Evolutionary conservation across 768 basidiomycete genomes (phyloP).

Genomic region (Ramaria rubella): DNA sequence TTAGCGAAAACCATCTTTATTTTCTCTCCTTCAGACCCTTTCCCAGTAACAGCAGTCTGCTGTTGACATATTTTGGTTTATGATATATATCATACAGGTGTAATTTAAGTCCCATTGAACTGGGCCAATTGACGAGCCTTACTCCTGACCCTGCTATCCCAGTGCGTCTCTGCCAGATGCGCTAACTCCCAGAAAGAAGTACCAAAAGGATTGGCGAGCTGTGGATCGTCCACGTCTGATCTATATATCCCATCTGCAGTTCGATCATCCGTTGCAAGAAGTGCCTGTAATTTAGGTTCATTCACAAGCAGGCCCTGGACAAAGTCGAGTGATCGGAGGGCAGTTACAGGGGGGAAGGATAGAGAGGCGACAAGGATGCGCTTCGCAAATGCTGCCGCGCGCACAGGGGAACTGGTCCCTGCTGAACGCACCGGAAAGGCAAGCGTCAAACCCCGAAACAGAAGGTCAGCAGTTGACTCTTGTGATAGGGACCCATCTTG

Average conservation of each 20-base stretch:
- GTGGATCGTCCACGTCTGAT: constrained; percentile 83
- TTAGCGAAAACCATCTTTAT: not conserved
- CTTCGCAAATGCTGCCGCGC: constrained; percentile 89
- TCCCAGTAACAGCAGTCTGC: too few species aligned
- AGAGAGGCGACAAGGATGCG: constrained; percentile 78
- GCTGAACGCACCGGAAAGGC: constrained; percentile 69
- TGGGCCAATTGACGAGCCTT: not conserved
- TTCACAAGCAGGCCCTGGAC: constrained; percentile 64
- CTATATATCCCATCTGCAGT: constrained; percentile 79
- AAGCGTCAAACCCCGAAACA: constrained; percentile 80
- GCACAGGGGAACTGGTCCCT: constrained; percentile 53
- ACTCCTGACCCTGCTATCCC: constrained; percentile 13
- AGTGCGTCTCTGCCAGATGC: constrained; percentile 46
- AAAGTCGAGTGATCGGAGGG: constrained; percentile 66
- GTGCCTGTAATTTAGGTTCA: constrained; percentile 74
- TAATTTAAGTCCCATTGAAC: not conserved
- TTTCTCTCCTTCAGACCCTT: too few species aligned
- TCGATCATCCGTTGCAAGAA: constrained; percentile 84
- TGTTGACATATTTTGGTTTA: not conserved
- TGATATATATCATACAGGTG: not conserved
- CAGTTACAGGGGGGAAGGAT: constrained; percentile 67
- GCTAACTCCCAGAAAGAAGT: constrained; percentile 81
- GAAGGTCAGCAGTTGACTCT: constrained; percentile 51
- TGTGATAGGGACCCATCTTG: constrained; percentile 23
- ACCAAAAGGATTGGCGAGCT: constrained; percentile 73